Conservation (phyloP, 2,329 filamentous ascomycete species). For the Neocucurbitaria cava region DNA sequence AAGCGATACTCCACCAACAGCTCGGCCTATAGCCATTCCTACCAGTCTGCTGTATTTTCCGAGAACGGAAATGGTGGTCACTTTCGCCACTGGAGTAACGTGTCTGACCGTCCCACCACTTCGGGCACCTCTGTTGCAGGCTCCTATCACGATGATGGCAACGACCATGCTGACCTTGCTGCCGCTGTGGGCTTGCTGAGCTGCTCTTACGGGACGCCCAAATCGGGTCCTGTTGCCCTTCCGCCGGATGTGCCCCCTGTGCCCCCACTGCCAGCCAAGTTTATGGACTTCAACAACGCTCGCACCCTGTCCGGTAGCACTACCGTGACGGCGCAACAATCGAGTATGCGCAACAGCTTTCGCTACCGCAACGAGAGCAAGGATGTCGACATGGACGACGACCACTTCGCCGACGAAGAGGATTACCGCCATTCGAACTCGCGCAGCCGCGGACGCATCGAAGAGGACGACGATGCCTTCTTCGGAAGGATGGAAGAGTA, state of each 20-base stretch:
- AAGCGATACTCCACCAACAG: constrained; percentile 59
- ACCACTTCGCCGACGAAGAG: constrained; percentile 70
- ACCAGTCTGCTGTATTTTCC: constrained; percentile 73
- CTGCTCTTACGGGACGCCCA: constrained; percentile 87
- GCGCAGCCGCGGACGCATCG: constrained; percentile 65
- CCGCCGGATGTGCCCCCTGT: constrained; percentile 82
- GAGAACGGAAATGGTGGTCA: constrained; percentile 64
- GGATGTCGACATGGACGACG: constrained; percentile 61
- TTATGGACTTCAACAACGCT: constrained; percentile 66
- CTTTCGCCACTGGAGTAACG: constrained; percentile 72
- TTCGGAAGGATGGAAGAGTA: constrained; percentile 94
- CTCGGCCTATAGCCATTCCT: constrained; percentile 72
- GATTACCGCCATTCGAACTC: constrained; percentile 60
- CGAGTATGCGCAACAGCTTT: constrained; percentile 68
- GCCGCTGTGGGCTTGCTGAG: constrained; percentile 89
- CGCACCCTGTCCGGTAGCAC: constrained; percentile 64
- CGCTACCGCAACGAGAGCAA: constrained; percentile 54
- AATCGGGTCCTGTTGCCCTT: constrained; percentile 68
- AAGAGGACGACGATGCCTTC: constrained; percentile 93
- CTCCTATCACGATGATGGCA: constrained; percentile 72
- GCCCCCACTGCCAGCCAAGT: constrained; percentile 83
- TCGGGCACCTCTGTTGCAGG: constrained; percentile 67
- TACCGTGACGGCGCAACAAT: constrained; percentile 63
- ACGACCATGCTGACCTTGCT: constrained; percentile 78
- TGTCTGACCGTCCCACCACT: constrained; percentile 77